Percentiles rank a stretch among this genome's conserved stretches.
phyloP scores from a whole-genome alignment of 768 basidiomycete species.

The Suillus subluteus region DNA sequence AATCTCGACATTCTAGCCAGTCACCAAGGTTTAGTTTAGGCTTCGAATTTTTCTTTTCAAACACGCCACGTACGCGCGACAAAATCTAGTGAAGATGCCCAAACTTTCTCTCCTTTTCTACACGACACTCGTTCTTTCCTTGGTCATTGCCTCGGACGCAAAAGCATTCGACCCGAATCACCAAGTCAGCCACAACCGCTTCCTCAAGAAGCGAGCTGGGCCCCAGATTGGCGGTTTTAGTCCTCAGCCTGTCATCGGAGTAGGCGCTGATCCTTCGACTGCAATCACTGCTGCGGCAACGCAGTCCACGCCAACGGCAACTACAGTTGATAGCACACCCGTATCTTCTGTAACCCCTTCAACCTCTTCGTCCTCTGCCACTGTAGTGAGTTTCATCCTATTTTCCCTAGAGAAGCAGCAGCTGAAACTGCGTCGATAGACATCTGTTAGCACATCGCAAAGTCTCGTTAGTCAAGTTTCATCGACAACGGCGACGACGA shows the following conservation, averaged over 20 bases:
- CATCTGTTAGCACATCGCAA: slow-evolving; percentile 12
- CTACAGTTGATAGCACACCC: slow-evolving; percentile 14
- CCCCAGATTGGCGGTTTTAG: slow-evolving; percentile 15
- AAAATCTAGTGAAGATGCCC: slow-evolving; percentile 46
- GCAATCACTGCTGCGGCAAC: slow-evolving; percentile 17
- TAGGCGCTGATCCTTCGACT: slow-evolving; percentile 33
- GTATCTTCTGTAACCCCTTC: slow-evolving; percentile 20
- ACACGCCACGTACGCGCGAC: slow-evolving; percentile 11
- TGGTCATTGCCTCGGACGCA: slow-evolving; percentile 50
- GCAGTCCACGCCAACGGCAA: slow-evolving; percentile 11
- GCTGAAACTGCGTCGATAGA: background rate
- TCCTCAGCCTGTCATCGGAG: slow-evolving; percentile 37
- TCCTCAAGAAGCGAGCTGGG: slow-evolving; percentile 66
- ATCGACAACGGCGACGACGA: slow-evolving; percentile 15
- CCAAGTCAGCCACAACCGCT: slow-evolving; percentile 61
- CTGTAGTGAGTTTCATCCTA: slow-evolving; percentile 23
- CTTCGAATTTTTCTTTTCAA: background rate
- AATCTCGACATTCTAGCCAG: background rate
- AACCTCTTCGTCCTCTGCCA: slow-evolving; percentile 18
- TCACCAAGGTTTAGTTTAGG: background rate
- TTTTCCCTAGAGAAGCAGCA: background rate
- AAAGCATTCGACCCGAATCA: slow-evolving; percentile 46
- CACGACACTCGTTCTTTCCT: slow-evolving; percentile 55
- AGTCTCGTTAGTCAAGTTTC: slow-evolving; percentile 17
- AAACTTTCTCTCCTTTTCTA: slow-evolving; percentile 67